Conservation (phyloP, 495 filamentous ascomycete species). For the Podospora fimiseda region DNA sequence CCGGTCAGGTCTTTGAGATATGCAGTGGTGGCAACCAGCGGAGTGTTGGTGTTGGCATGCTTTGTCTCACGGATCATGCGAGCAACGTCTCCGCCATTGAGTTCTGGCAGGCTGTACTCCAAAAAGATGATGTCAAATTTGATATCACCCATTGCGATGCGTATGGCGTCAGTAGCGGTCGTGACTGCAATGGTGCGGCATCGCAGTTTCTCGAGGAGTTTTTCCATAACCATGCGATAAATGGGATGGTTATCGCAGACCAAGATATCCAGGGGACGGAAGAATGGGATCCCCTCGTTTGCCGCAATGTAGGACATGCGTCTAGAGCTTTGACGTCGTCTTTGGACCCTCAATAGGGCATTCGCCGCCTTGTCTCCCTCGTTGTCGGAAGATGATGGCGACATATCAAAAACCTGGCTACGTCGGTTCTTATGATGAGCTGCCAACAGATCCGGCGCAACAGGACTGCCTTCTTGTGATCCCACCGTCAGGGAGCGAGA, state of each 20-base stretch:
- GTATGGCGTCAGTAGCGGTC: conserved; percentile 83
- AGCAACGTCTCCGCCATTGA: conserved; percentile 90
- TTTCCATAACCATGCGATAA: conserved; percentile 95
- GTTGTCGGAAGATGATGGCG: conserved; percentile 95
- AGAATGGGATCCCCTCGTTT: conserved; percentile 63
- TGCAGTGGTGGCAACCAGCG: conserved; percentile 94
- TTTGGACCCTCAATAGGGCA: conserved; percentile 86
- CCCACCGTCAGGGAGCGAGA: conserved; percentile 89
- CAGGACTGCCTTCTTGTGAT: conserved; percentile 78
- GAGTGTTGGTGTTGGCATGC: conserved; percentile 88
- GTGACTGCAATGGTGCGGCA: conserved; percentile 90
- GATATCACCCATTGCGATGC: conserved; percentile 89
- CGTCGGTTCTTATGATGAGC: conserved; percentile 79
- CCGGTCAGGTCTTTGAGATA: conserved; percentile 94
- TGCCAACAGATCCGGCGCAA: conserved; percentile 57
- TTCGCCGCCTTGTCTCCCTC: conserved; percentile 88
- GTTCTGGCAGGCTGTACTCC: conserved; percentile 88
- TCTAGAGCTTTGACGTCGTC: conserved; percentile 83
- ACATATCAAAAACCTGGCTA: conserved; percentile 93
- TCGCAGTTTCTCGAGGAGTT: conserved; percentile 85
- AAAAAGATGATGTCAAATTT: conserved; percentile 97
- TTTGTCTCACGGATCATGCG: conserved; percentile 95
- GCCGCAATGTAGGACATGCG: conserved; percentile 79
- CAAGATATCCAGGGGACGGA: conserved; percentile 85
- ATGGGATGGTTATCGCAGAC: conserved; percentile 98